Base-by-base conservation (phyloP, 202 grass and related monocot species). In the Cymbopogon flexuosus region DNA sequence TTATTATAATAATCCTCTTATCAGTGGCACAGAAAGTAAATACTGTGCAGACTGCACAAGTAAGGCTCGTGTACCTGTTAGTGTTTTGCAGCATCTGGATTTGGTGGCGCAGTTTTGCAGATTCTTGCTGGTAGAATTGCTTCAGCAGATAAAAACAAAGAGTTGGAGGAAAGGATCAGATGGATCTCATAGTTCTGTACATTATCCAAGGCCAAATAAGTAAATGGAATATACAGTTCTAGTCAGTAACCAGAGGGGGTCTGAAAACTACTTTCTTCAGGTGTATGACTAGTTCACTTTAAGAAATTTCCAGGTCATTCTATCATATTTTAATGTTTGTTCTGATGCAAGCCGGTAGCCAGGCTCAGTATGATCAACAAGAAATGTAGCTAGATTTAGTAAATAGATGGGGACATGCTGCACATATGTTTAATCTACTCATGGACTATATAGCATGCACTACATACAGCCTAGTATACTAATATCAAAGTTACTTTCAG, bases 81-180 rank as follows among this genome's bases (percentile, higher is more conserved):
- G 88, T 89, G 30, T 84, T 99, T 51, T 96, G 84, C 67, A 99
- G 76, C 87, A 91, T 89, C 87, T 99, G 96, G 68, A 95, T 93
- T 46, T 99, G 92, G 70, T 93, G 83, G 23, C 31, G 80, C 77
- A 99, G 56, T 65, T 96, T 99, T 5, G 79, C 73, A 37, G 70
- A 63, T 87, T 99, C 96, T 80, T 99, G 96, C 85, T 96, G 88
- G 59, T 87, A 99, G 56, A 91, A 95, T 93, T 95, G 92, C 96
- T 99, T 84, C 76, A 84, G n/a, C 70, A 84, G n/a, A 78, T 43
- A 49, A 15, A 15, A 88, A 74, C 14, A 16, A 42, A 83, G 14
- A 81, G 30, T 8, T 33, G 42, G 36, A 84, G 1, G 34, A 78
- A 36, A 45, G 0, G 4, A 18, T 81, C 59, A 82, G 33, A 68